These are phyloP conservation scores for Penicillium paxilli DNA, from an alignment of 495 filamentous ascomycete species.

Conservation along the genomic window DNA sequence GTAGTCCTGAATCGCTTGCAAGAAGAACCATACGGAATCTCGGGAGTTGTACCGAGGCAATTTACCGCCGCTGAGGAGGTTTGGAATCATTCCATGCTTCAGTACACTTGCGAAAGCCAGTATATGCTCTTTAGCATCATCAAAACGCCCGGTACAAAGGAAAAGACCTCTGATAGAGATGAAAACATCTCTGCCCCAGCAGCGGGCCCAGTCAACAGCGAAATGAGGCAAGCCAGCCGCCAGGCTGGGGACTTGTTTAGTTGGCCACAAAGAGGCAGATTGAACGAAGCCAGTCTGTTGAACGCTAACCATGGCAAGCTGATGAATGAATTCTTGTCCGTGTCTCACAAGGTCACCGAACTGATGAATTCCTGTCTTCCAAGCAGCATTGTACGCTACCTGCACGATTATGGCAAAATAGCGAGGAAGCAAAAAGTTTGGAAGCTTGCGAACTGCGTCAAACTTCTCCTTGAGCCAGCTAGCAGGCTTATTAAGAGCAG, in stretches of 20 bases:
- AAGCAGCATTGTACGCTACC: conserved; percentile 81
- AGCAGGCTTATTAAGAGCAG: conserved; percentile 60
- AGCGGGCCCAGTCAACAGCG: conserved; percentile 87
- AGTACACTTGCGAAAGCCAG: conserved; percentile 93
- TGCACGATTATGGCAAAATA: conserved; percentile 91
- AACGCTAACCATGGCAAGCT: conserved; percentile 82
- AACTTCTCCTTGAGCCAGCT: conserved; percentile 83
- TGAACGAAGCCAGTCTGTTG: conserved; percentile 88
- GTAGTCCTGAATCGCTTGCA: conserved; percentile 95
- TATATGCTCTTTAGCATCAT: conserved; percentile 90
- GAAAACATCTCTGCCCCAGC: conserved; percentile 97
- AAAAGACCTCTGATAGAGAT: conserved; percentile 90
- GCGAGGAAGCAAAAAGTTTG: conserved; percentile 85
- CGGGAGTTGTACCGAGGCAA: conserved; percentile 95
- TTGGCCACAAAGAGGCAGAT: conserved; percentile 86
- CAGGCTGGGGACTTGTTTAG: conserved; percentile 78
- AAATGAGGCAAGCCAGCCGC: conserved; percentile 97
- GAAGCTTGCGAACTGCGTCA: conserved; percentile 76
- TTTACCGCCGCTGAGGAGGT: conserved; percentile 82
- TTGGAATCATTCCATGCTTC: conserved; percentile 99
- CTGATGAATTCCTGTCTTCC: conserved; percentile 72
- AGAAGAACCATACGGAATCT: conserved; percentile 96
- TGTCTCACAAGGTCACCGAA: conserved; percentile 73
- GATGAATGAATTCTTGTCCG: conserved; percentile 83
- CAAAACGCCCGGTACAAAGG: conserved; percentile 82